Conservation (phyloP, 116 monocot species). For the Zostera marina region DNA sequence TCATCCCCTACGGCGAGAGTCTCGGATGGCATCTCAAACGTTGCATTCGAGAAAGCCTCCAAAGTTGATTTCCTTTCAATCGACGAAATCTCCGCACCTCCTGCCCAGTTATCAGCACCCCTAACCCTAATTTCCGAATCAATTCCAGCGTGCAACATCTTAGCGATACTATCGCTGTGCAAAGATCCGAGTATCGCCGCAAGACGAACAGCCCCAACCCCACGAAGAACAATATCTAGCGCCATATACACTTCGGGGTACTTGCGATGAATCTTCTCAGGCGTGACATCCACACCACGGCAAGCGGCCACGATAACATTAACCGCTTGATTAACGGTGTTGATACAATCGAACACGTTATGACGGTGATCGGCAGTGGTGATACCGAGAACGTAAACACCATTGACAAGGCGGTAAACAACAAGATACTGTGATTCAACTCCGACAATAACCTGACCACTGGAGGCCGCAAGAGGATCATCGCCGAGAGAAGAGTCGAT, state of each 20-base stretch:
- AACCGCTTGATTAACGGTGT: constrained; percentile 86
- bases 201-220: constrained; percentile 68
- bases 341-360: constrained; percentile 69
- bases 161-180: constrained; percentile 77
- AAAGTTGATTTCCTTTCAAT: constrained; percentile 35
- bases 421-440: constrained; percentile 80
- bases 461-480: constrained; percentile 87
- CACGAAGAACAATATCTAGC: constrained; percentile 83
- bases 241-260: constrained; percentile 98
- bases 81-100: constrained; percentile 27
- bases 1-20: constrained; percentile 15
- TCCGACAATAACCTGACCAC: constrained; percentile 88
- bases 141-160: constrained; percentile 64
- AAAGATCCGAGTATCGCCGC: constrained; percentile 77
- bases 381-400: constrained; percentile 90
- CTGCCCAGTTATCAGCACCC: constrained; percentile 75
- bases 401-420: constrained; percentile 94
- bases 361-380: constrained; percentile 45
- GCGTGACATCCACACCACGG: constrained; percentile 87
- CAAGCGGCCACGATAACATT: constrained; percentile 85
- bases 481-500: constrained; percentile 63
- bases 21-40: constrained; percentile 53
- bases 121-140: constrained; percentile 62
- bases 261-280: constrained; percentile 84
- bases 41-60: constrained; percentile 27